Evolutionary conservation across 2,329 filamentous ascomycete species (phyloP), one percentile per base, ranked within the genome.

Genomic region (Pestalotiopsis sp.): DNA sequence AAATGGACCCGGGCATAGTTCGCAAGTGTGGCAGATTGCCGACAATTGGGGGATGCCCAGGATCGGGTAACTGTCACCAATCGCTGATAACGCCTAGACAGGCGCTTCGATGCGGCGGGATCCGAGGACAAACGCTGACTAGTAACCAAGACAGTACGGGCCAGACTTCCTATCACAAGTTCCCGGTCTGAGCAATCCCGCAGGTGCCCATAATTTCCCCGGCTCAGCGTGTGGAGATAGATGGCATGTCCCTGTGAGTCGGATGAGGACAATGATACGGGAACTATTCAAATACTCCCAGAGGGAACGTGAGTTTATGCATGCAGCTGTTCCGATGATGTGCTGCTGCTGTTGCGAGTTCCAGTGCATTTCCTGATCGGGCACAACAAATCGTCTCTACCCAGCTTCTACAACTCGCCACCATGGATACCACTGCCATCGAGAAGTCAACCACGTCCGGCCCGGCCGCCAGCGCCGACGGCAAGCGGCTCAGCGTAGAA

Each of bases 401-500:
- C 45, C 14, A 52, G 17, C 4, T n/a, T 9, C 5, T 52, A 20
- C n/a, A 60, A 36, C 38, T 23, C 31, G 60, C 31, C 52, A 45
- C 66, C 57, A 67, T 67, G 66, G 57, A 27, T 14, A 17, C 57
- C 20, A 17, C 38, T 25, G 62, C 45, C 45, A 52, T 67, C 23
- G 66, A 68, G 36, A 65, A 17, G 63, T 59, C 17, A 57, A 31
- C 17, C 23, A 31, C 1, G 68, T 70, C n/a, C 69, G 23, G 38
- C 25, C 59, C 58, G 9, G 23, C 40, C 3, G 27, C 23, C 27
- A 14, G 27, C n/a, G 59, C 45, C n/a, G 40, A 56, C 3, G 66
- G 45, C 45, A 64, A 73, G 65, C 73, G 71, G 60, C 61, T 66
- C 40, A 71, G 69, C n/a, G 65, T 65, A 4, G 49, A 61, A 14